Conservation (phyloP, 345 rosid species). For the Eutrema yunnanense region DNA sequence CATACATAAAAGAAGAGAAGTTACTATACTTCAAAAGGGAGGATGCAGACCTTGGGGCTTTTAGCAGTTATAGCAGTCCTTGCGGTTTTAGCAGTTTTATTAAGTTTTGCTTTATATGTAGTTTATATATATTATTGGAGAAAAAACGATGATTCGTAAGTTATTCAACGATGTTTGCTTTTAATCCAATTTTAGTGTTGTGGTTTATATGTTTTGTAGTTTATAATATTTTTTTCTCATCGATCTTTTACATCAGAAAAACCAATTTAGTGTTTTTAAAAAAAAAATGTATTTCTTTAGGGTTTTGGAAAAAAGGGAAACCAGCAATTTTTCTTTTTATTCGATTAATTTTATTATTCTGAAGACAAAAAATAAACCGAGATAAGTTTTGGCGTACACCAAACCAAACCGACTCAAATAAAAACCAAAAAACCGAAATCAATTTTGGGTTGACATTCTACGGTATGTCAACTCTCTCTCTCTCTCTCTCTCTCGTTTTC, state of each 20-base stretch:
- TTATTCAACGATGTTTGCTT: not conserved
- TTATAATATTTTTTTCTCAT: not conserved
- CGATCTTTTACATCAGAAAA: not conserved
- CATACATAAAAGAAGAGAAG: not conserved
- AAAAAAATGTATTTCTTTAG: too few species aligned
- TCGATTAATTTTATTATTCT: too few species aligned
- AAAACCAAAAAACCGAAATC: not conserved
- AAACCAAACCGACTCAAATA: not conserved
- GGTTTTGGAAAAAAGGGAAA: too few species aligned
- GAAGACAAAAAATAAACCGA: too few species aligned
- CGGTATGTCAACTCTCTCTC: not conserved
- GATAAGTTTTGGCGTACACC: not conserved
- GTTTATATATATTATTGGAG: not conserved
- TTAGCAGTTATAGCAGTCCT: not conserved
- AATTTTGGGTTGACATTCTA: not conserved
- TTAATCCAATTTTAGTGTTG: not conserved
- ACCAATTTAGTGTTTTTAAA: too few species aligned
- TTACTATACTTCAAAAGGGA: not conserved
- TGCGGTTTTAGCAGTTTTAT: rapidly evolving
- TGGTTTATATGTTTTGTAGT: not conserved
- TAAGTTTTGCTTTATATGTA: not conserved
- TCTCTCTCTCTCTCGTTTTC: not conserved
- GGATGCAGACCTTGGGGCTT: not conserved
- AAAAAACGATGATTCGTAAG: not conserved
- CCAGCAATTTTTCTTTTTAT: too few species aligned